These are phyloP conservation scores for Yamadazyma buinensis DNA, from an alignment of 1,139 yeast species.

Conservation along the genomic window DNA sequence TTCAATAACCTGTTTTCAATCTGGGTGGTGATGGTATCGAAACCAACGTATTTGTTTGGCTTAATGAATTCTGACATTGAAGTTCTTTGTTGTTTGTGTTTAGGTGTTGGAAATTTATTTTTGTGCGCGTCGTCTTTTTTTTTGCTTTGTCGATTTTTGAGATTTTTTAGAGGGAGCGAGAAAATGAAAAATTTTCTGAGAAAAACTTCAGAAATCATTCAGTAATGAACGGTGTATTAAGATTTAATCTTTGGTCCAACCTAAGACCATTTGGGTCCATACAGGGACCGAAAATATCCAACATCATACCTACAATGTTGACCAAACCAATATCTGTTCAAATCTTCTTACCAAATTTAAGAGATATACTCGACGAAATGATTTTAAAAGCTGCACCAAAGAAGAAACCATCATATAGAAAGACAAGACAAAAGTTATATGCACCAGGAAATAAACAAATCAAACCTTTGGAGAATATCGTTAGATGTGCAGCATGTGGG, in stretches of 20 bases:
- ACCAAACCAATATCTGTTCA: not conserved
- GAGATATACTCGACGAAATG: conserved; percentile 35
- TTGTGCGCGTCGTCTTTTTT: conserved; percentile 14
- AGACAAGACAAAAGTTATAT: conserved; percentile 77
- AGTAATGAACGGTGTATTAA: no score
- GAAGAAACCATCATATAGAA: conserved; percentile 83
- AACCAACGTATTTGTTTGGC: conserved; percentile 74
- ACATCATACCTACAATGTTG: no score
- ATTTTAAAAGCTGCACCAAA: conserved; percentile 86
- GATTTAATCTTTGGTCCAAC: no score
- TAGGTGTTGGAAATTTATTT: conserved; percentile 12
- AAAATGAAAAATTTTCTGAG: no score
- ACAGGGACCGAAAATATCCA: no score
- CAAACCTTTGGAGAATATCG: conserved; percentile 69
- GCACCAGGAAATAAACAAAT: conserved; percentile 83
- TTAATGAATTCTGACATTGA: conserved; percentile 15
- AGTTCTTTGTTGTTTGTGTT: not conserved
- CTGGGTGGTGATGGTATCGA: conserved; percentile 93
- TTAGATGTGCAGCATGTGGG: conserved; percentile 95
- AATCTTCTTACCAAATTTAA: conserved; percentile 4
- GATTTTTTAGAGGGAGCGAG: no score
- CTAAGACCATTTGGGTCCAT: no score
- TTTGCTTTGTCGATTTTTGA: not conserved
- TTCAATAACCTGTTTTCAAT: conserved; percentile 89
- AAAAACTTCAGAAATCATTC: no score